Conservation (phyloP, 768 basidiomycete genomes). For the Mycena olivaceomarginata region DNA sequence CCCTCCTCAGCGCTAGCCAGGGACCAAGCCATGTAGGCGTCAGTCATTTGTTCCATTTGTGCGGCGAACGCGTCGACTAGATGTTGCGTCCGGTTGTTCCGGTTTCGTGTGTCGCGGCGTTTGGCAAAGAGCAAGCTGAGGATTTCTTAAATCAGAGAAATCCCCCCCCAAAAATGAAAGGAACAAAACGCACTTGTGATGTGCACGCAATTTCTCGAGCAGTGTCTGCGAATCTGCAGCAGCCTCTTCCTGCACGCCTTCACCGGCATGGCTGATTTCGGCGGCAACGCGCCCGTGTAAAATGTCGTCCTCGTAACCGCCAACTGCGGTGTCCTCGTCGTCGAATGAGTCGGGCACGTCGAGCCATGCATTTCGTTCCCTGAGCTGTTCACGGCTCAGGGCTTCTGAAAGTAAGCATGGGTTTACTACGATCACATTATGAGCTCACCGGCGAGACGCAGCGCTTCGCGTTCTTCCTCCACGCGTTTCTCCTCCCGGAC, state of each 20-base stretch:
- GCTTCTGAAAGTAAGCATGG: too few species aligned
- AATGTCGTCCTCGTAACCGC: not conserved
- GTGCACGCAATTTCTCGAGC: not conserved
- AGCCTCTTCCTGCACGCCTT: not conserved
- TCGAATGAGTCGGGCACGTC: not conserved
- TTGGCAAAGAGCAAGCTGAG: not conserved
- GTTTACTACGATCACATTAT: too few species aligned
- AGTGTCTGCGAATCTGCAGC: not conserved
- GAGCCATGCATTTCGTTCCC: not conserved
- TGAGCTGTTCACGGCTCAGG: not conserved
- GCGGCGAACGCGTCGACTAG: not conserved
- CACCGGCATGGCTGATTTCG: constrained; percentile 13
- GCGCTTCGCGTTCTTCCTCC: too few species aligned
- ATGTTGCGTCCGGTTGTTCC: not conserved
- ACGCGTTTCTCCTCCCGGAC: too few species aligned
- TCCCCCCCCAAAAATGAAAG: not conserved
- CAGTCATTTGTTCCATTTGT: constrained; percentile 6
- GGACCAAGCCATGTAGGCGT: not conserved
- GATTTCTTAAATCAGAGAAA: not conserved
- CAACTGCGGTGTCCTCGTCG: not conserved
- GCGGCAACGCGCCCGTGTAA: not conserved
- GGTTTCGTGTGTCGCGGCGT: not conserved
- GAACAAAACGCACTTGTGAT: not conserved
- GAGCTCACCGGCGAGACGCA: too few species aligned
- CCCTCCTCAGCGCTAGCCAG: not conserved